Evolutionary conservation across 2,329 filamentous ascomycete species (phyloP).

Genomic region (Dothistroma septosporum): DNA sequence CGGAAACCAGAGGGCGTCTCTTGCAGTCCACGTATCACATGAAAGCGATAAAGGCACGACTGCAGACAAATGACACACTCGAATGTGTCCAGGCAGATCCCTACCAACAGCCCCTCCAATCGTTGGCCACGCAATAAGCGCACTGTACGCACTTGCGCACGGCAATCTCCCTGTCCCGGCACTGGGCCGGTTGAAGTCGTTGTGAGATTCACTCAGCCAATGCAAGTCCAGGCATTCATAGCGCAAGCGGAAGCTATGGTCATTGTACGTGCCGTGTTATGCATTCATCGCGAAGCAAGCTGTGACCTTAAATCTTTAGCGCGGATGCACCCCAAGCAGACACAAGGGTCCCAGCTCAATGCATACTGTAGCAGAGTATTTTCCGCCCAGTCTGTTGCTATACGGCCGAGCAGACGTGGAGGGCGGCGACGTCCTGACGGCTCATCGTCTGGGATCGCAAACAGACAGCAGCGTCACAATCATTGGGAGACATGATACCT

Average conservation of each 20-base stretch:
- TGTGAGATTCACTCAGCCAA: slow-evolving; percentile 19
- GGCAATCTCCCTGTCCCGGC: slow-evolving; percentile 22
- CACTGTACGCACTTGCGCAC: slow-evolving; percentile 12
- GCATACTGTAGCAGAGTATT: slow-evolving; percentile 13
- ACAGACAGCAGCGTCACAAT: not conserved
- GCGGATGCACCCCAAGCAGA: slow-evolving; percentile 8
- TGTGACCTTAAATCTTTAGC: slow-evolving; percentile 16
- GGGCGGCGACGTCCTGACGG: slow-evolving; percentile 11
- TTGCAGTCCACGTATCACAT: slow-evolving; percentile 16
- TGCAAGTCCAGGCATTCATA: slow-evolving; percentile 10
- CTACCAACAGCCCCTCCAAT: slow-evolving; percentile 11
- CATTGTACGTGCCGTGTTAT: not conserved
- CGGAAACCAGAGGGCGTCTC: not conserved
- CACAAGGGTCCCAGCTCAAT: slow-evolving; percentile 9
- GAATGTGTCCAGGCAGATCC: slow-evolving; percentile 20
- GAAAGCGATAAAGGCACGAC: slow-evolving; percentile 22
- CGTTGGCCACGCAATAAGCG: slow-evolving; percentile 14
- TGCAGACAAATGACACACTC: slow-evolving; percentile 18
- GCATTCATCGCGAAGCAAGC: slow-evolving; percentile 10
- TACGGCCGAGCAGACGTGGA: slow-evolving; percentile 17
- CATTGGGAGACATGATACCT: not conserved
- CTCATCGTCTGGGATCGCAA: not conserved
- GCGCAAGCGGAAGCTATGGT: slow-evolving; percentile 3
- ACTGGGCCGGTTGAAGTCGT: slow-evolving; percentile 20
- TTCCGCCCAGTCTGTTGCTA: slow-evolving; percentile 14